Evolutionary conservation across 2,329 filamentous ascomycete species (phyloP).

Genomic region (Falciphora oryzae): DNA sequence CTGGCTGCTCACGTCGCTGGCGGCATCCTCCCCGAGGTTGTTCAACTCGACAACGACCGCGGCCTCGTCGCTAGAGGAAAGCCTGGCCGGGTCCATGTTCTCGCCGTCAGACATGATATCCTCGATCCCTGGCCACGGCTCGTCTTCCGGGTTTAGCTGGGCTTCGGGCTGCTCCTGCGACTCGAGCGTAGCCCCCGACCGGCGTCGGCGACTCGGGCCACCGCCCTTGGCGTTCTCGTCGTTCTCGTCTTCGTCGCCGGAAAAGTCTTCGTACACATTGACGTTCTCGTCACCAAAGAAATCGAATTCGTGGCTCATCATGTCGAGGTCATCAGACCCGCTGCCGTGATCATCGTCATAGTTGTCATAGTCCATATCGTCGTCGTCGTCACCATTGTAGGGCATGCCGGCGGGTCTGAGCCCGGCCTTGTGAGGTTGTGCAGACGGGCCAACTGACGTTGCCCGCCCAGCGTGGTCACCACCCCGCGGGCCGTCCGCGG

Average conservation of each 20-base stretch:
- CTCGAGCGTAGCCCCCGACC: neutral
- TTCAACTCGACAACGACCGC: constrained; percentile 11
- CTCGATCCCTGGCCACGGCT: constrained; percentile 52
- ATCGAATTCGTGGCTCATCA: constrained; percentile 14
- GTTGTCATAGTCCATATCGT: constrained; percentile 28
- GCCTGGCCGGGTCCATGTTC: constrained; percentile 39
- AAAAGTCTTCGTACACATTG: constrained; percentile 25
- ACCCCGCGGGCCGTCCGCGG: constrained; percentile 32
- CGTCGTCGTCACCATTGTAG: constrained; percentile 20
- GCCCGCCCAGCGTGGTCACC: constrained; percentile 13
- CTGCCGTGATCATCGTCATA: constrained; percentile 30
- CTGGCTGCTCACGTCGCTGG: constrained; percentile 39
- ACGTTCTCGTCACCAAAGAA: constrained; percentile 25
- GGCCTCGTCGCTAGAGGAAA: constrained; percentile 15
- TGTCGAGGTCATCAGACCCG: constrained; percentile 17
- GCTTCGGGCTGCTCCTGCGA: constrained; percentile 14
- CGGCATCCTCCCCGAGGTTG: constrained; percentile 9
- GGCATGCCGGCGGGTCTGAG: too few species aligned
- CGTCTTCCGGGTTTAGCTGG: constrained; percentile 41
- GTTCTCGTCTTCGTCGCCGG: constrained; percentile 22
- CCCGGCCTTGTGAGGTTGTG: constrained; percentile 16
- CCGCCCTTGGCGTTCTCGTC: constrained; percentile 22
- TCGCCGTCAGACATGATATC: constrained; percentile 44
- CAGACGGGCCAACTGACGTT: constrained; percentile 13
- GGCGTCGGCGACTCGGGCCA: neutral